Percentiles rank a stretch among this genome's conserved stretches.
phyloP scores from a whole-genome alignment of 371 early-diverging fungal genomes.

The Umbelopsis sp. region DNA sequence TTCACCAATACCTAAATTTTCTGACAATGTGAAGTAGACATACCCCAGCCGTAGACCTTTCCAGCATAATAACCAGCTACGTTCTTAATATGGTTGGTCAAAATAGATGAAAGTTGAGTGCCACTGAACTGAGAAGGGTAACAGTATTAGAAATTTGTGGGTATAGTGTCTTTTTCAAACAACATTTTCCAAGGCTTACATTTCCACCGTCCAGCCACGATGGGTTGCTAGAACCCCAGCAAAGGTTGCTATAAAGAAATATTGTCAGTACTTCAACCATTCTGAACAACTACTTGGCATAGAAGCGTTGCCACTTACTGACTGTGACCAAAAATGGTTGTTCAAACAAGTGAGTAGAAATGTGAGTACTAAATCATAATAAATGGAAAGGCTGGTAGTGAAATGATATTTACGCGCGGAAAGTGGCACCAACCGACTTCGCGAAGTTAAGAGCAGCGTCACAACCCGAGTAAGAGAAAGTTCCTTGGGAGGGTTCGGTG shows the following conservation, averaged over 20 bases:
- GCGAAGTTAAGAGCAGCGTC: conserved; percentile 9
- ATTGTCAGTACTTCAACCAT: neutral
- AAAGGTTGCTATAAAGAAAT: neutral
- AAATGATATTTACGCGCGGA: conserved; percentile 4
- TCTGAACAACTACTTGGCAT: too few species aligned
- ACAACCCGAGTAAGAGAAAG: neutral
- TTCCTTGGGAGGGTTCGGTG: neutral
- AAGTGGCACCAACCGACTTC: neutral
- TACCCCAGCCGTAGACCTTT: neutral
- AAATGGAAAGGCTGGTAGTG: too few species aligned
- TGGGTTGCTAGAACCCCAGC: neutral
- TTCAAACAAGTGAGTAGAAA: neutral
- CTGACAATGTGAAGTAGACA: neutral
- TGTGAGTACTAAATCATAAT: neutral
- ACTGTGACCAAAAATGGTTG: neutral
- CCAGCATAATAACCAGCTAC: conserved; percentile 1
- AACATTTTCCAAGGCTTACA: neutral
- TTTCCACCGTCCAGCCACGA: neutral
- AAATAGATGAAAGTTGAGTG: neutral
- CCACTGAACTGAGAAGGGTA: neutral
- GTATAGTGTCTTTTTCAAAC: neutral
- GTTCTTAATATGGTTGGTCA: neutral
- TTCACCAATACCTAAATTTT: too few species aligned
- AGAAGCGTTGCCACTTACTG: neutral
- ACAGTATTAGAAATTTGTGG: neutral